Percentiles rank a stretch among this genome's conserved stretches.
phyloP scores from a whole-genome alignment of 2,329 filamentous ascomycete species.

The Aulographum hederae region DNA sequence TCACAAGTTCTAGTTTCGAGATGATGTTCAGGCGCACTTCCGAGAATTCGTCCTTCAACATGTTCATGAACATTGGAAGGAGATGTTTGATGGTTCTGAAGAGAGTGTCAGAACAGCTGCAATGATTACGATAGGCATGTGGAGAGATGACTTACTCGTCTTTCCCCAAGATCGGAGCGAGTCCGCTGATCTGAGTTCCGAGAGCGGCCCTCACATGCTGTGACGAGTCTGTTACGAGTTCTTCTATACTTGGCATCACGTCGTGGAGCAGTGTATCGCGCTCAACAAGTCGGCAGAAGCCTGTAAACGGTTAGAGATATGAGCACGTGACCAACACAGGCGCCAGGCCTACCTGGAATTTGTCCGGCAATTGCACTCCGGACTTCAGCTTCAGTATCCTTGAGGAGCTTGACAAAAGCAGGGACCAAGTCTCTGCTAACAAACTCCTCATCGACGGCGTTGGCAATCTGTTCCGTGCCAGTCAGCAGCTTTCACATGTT shows the following conservation, averaged over 20 bases:
- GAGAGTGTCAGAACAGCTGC: conserved; percentile 5
- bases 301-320: conserved; percentile 27
- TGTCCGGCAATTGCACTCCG: conserved; percentile 93
- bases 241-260: conserved; percentile 91
- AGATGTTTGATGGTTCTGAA: conserved; percentile 82
- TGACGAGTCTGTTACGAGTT: conserved; percentile 86
- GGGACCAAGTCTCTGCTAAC: conserved; percentile 86
- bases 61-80: conserved; percentile 95
- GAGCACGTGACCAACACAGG: conserved; percentile 13
- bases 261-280: conserved; percentile 77
- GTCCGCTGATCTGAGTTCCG: conserved; percentile 89
- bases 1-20: conserved; percentile 96
- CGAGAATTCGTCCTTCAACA: conserved; percentile 98
- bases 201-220: conserved; percentile 93
- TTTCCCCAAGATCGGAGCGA: conserved; percentile 93
- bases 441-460: conserved; percentile 94
- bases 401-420: conserved; percentile 91
- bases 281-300: conserved; percentile 84
- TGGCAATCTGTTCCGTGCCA: conserved; percentile 55
- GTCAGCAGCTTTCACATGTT: conserved; percentile 7
- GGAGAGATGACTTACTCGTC: conserved; percentile 53
- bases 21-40: conserved; percentile 98
- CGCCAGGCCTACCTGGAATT: conserved; percentile 70
- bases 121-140: too few relatives aligned
- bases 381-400: conserved; percentile 95